These are phyloP conservation scores for Rhodotorula taiwanensis DNA, from an alignment of 768 basidiomycete species.

Conservation along the genomic window DNA sequence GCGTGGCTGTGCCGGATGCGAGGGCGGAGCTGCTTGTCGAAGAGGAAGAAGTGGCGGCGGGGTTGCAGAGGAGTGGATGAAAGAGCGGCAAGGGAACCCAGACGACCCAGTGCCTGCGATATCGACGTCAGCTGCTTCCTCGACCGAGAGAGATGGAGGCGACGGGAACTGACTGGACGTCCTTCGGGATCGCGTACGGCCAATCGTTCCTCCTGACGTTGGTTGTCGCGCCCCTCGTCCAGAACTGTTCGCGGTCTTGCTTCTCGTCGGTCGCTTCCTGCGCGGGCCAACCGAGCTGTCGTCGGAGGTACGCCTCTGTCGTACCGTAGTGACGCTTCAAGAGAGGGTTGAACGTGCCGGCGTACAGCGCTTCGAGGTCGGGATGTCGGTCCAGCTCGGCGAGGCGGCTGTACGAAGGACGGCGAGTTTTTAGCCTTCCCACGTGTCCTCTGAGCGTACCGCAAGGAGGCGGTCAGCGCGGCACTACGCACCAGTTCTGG, in stretches of 20 bases:
- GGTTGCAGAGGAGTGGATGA: conserved; percentile 15
- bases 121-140: no score
- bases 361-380: conserved; percentile 20
- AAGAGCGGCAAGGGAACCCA: conserved; percentile 31
- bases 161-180: conserved; percentile 7
- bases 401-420: conserved; percentile 1
- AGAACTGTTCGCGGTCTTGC: neutral
- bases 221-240: neutral
- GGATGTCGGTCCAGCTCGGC: conserved; percentile 23
- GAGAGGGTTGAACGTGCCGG: conserved; percentile 5
- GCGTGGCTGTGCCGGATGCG: neutral
- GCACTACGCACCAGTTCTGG: neutral
- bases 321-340: neutral
- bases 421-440: no score
- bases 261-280: neutral
- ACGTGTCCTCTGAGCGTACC: neutral
- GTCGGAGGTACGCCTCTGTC: conserved; percentile 14
- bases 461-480: neutral
- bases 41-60: neutral
- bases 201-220: conserved; percentile 29
- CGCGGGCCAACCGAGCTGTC: conserved; percentile 12
- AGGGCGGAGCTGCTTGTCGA: neutral
- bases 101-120: conserved; percentile 28
- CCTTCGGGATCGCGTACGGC: conserved; percentile 12
- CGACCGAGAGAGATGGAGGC: no score